phyloP scores from a whole-genome alignment of 1,284 basidiomycete species.

The Ceratobasidium sp. region DNA sequence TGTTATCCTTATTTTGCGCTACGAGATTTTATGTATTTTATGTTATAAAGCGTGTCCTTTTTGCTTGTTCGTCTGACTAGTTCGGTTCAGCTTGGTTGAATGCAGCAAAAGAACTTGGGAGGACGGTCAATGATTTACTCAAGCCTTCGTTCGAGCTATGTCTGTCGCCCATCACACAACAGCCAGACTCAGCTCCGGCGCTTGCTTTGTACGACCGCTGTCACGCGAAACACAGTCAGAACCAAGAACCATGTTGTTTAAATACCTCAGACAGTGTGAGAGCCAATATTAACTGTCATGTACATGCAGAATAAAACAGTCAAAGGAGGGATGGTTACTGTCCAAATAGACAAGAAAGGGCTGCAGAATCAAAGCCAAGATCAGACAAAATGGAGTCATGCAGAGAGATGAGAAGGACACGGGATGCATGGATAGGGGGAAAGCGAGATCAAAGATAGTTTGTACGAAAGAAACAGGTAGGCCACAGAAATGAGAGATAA shows the following conservation, averaged over 20 bases:
- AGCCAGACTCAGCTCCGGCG: background rate
- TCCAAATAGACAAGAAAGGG: conserved; percentile 5
- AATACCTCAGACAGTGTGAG: conserved; percentile 12
- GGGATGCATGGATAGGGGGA: conserved; percentile 1
- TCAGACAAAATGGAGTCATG: background rate
- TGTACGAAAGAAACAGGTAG: background rate
- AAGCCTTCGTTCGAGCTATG: background rate
- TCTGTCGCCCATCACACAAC: background rate
- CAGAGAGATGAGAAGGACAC: conserved; percentile 4
- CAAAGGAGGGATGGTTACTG: conserved; percentile 34
- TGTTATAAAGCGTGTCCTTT: too few relatives aligned
- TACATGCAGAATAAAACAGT: conserved; percentile 23
- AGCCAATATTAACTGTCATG: conserved; percentile 30
- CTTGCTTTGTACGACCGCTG: background rate
- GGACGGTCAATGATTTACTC: background rate
- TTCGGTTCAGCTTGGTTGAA: too few relatives aligned
- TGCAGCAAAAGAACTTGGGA: too few relatives aligned
- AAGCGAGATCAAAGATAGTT: background rate
- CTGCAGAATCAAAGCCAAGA: background rate
- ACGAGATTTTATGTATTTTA: too few relatives aligned
- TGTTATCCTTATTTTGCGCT: too few relatives aligned
- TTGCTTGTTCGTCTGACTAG: too few relatives aligned
- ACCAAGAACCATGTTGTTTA: conserved; percentile 8
- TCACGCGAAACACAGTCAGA: background rate
- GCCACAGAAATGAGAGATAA: background rate